Evolutionary conservation across 2,329 filamentous ascomycete species (phyloP).

Genomic region (Drechslerella stenobrocha): DNA sequence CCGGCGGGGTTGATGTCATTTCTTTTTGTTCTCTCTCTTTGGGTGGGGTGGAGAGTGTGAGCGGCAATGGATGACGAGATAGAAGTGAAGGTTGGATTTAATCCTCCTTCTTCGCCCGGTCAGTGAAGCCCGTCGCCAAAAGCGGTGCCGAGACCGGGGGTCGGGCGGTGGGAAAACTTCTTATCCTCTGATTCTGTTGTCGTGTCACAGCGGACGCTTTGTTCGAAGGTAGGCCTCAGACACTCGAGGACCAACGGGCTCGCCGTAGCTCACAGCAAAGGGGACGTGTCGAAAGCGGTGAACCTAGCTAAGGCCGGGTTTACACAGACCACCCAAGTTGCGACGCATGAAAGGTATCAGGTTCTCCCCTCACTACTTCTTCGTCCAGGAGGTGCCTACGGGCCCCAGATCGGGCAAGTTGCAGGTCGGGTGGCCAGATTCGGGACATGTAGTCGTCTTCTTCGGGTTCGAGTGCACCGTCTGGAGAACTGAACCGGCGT

Average conservation of each 20-base stretch:
- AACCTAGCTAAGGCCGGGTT: constrained; percentile 7
- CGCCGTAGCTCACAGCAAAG: constrained; percentile 2
- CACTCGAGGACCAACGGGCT: constrained; percentile 8
- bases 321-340: constrained; percentile 38
- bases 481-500: not conserved
- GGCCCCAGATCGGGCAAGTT: constrained; percentile 24
- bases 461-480: constrained; percentile 31
- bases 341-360: not conserved
- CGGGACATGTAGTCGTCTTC: constrained; percentile 20
- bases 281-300: constrained; percentile 3
- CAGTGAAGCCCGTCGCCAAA: constrained; percentile 22
- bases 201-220: not conserved
- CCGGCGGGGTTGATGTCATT: too few relatives aligned
- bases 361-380: not conserved
- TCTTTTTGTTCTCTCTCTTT: too few relatives aligned
- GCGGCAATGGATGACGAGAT: constrained; percentile 1
- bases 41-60: constrained; percentile 18
- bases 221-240: constrained; percentile 8
- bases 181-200: constrained; percentile 10
- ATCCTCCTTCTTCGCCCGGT: constrained; percentile 8
- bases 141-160: constrained; percentile 31
- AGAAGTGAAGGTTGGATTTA: constrained; percentile 18
- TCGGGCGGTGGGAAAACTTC: constrained; percentile 37
- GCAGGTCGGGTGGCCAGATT: not conserved
- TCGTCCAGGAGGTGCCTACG: constrained; percentile 18